Conservation (phyloP, 805 yeast species). For the Wickerhamomyces chaumierensis region DNA sequence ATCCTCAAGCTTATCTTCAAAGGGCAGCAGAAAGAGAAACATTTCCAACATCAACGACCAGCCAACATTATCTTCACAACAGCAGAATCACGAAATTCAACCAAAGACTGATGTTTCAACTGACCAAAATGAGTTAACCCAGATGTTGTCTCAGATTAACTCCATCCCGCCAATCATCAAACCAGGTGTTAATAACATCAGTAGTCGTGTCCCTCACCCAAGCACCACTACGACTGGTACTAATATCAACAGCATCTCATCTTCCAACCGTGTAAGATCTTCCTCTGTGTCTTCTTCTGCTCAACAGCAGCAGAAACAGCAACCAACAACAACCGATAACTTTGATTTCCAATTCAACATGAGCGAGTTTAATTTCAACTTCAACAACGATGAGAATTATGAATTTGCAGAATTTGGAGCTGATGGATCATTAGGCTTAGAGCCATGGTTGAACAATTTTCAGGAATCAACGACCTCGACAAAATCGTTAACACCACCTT, state of each 20-base stretch:
- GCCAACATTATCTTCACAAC: not conserved
- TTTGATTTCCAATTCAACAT: not conserved
- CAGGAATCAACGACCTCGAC: not conserved
- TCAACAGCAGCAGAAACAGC: conserved; percentile 3
- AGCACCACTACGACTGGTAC: no score
- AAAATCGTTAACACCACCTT: not conserved
- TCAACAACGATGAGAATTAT: conserved; percentile 11
- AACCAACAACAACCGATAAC: not conserved
- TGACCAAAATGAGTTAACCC: conserved; percentile 11
- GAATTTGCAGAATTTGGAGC: conserved; percentile 53
- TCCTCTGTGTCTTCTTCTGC: conserved; percentile 1
- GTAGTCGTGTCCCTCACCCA: conserved; percentile 5
- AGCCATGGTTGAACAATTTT: conserved; percentile 42
- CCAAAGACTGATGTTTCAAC: no score
- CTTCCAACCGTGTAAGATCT: conserved; percentile 6
- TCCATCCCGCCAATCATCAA: conserved; percentile 16
- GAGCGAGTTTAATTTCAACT: conserved; percentile 2
- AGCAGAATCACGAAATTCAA: no score
- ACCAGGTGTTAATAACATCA: conserved; percentile 2
- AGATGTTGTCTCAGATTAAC: conserved; percentile 18
- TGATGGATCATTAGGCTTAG: conserved; percentile 71
- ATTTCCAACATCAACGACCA: not conserved
- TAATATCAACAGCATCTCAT: not conserved
- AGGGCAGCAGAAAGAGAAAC: conserved; percentile 2
- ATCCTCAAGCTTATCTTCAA: conserved; percentile 4